A percentile compares a stretch with the other conserved stretches of the same genome.
These are phyloP conservation scores for Gaeumannomyces sp. DNA, from an alignment of 2,329 filamentous ascomycete species.

Conservation along the genomic window DNA sequence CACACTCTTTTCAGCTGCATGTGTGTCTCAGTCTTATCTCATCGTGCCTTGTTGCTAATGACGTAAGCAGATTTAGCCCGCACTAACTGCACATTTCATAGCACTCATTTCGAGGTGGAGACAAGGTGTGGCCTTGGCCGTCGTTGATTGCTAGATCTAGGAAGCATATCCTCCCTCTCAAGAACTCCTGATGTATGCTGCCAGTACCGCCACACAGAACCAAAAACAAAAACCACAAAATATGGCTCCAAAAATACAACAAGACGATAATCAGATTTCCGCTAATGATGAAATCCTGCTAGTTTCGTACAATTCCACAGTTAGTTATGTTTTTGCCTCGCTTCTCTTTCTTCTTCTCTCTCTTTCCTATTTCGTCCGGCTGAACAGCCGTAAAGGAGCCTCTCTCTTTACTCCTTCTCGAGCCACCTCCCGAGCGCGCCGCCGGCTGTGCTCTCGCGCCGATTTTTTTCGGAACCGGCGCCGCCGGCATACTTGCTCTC, in stretches of 20 bases:
- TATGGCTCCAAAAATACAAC: background rate
- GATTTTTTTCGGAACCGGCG: constrained; percentile 45
- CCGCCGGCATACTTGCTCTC: constrained; percentile 59
- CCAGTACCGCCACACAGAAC: no score
- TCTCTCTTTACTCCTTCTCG: background rate
- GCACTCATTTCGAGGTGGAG: background rate
- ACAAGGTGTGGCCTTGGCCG: no score
- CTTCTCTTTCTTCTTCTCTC: background rate
- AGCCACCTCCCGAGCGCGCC: constrained; percentile 3
- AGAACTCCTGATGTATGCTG: background rate
- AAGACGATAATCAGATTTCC: background rate
- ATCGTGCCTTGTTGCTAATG: no score
- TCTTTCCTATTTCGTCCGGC: background rate
- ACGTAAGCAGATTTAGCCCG: no score
- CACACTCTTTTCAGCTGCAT: background rate
- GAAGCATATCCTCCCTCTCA: background rate
- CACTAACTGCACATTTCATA: no score
- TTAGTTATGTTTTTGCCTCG: background rate
- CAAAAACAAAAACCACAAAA: no score
- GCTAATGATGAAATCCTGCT: background rate
- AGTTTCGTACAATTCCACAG: background rate
- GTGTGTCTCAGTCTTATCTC: background rate
- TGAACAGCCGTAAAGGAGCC: background rate
- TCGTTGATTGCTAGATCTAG: no score
- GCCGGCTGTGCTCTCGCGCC: constrained; percentile 29